Percentiles rank a stretch among this genome's conserved stretches.
Evolutionary conservation across 2,329 filamentous ascomycete genomes (phyloP).

Genomic region (Xylogone sp.): DNA sequence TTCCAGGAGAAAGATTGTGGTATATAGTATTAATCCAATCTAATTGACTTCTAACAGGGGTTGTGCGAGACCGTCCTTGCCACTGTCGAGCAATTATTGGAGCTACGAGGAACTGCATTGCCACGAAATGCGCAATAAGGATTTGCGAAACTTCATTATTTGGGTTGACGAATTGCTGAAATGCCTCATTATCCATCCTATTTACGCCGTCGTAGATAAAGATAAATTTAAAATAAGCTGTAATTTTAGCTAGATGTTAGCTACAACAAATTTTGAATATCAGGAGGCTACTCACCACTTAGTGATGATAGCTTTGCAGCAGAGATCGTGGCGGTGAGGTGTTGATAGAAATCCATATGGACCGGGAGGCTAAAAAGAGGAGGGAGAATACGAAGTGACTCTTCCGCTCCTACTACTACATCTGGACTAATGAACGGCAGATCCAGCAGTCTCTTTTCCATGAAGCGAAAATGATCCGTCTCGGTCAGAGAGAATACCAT

Average conservation of each 20-base stretch:
- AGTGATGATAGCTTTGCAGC: constrained; percentile 20
- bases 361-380: constrained; percentile 38
- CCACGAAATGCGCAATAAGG: constrained; percentile 43
- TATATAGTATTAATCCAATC: constrained; percentile 9
- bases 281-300: constrained; percentile 15
- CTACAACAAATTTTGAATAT: background rate
- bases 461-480: constrained; percentile 35
- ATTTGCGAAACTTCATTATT: constrained; percentile 38
- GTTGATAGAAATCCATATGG: constrained; percentile 42
- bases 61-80: constrained; percentile 12
- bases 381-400: constrained; percentile 37
- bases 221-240: constrained; percentile 38
- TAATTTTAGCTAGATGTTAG: too few relatives aligned
- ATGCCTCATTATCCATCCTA: constrained; percentile 34
- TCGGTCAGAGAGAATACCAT: constrained; percentile 46
- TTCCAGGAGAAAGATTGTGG: constrained; percentile 1
- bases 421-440: constrained; percentile 41
- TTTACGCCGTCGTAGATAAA: constrained; percentile 36
- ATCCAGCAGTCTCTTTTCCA: constrained; percentile 42
- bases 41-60: constrained; percentile 6
- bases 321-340: constrained; percentile 41
- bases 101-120: constrained; percentile 38
- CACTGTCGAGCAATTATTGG: constrained; percentile 32
- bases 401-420: constrained; percentile 44
- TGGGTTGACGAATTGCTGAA: constrained; percentile 38